These are phyloP conservation scores for Pseudofabraea citricarpa DNA, from an alignment of 2,329 filamentous ascomycete genomes.

Conservation along the genomic window DNA sequence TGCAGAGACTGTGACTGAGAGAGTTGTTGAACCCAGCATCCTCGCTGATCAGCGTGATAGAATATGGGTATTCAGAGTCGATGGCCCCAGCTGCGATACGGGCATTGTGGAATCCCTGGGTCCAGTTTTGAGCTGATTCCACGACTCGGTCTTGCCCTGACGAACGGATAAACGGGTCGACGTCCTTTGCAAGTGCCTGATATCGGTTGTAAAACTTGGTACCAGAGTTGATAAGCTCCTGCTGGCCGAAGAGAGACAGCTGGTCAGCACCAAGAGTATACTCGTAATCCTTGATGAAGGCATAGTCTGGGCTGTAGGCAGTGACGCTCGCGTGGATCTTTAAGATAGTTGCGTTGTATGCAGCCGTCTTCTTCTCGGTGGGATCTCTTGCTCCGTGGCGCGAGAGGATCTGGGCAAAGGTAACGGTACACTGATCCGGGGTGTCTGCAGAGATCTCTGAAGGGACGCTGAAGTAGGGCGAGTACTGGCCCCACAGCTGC, in stretches of 20 bases:
- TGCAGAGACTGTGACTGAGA: conserved; percentile 69
- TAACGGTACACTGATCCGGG: conserved; percentile 66
- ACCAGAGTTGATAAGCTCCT: conserved; percentile 71
- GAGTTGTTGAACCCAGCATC: conserved; percentile 69
- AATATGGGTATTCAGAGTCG: conserved; percentile 39
- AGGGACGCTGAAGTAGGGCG: conserved; percentile 73
- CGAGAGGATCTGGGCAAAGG: conserved; percentile 76
- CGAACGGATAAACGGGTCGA: conserved; percentile 66
- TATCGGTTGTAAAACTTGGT: conserved; percentile 74
- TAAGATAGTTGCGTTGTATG: conserved; percentile 59
- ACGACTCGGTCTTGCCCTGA: conserved; percentile 68
- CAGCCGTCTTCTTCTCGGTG: conserved; percentile 59
- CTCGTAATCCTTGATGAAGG: conserved; percentile 66
- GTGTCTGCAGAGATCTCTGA: conserved; percentile 56
- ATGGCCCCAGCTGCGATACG: conserved; percentile 35
- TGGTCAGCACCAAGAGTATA: conserved; percentile 69
- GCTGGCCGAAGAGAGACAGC: conserved; percentile 62
- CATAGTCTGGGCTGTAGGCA: conserved; percentile 56
- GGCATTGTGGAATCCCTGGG: conserved; percentile 61
- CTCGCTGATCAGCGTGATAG: conserved; percentile 68
- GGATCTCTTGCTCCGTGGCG: conserved; percentile 83
- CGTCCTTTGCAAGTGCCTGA: conserved; percentile 47
- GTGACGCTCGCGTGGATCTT: conserved; percentile 56
- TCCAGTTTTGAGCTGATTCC: conserved; percentile 71
- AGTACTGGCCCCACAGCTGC: conserved; percentile 75